Percentiles rank a stretch among this genome's conserved stretches.
These are phyloP conservation scores for Ogataea parapolymorpha DNA, from an alignment of 805 yeast species.

Conservation along the genomic window DNA sequence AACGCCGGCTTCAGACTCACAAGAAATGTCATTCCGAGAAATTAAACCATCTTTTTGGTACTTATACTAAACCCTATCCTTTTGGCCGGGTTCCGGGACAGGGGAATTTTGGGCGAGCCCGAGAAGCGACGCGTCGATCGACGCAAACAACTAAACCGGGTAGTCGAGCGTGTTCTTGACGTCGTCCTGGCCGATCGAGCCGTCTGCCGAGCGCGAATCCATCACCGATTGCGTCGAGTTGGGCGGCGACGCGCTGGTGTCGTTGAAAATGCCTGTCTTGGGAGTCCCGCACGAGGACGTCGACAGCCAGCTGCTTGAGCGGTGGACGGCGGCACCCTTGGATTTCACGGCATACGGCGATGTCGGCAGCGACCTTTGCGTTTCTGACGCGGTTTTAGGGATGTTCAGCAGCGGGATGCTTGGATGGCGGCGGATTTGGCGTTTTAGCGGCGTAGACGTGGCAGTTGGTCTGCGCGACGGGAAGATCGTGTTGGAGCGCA, in stretches of 20 bases:
- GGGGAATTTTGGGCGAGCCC: neutral
- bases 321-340: neutral
- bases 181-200: neutral
- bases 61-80: conserved; percentile 5
- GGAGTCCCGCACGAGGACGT: neutral
- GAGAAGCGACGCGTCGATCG: conserved; percentile 10
- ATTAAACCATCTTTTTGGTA: neutral
- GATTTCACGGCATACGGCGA: conserved; percentile 10
- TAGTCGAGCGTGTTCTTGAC: conserved; percentile 6
- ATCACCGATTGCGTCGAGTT: neutral
- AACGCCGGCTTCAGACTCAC: conserved; percentile 7
- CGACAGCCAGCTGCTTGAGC: neutral
- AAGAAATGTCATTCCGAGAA: conserved; percentile 6
- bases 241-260: neutral
- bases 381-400: conserved; percentile 2
- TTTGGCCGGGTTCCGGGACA: conserved; percentile 9
- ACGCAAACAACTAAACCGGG: neutral
- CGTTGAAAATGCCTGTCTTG: neutral
- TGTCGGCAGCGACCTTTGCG: conserved; percentile 10
- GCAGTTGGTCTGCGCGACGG: conserved; percentile 6
- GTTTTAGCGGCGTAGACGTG: conserved; percentile 5
- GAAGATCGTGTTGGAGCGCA: conserved; percentile 7
- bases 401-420: conserved; percentile 8
- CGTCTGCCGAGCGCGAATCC: neutral
- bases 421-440: conserved; percentile 7